Conservation (phyloP, 2,329 filamentous ascomycete species). For the Colletotrichum orchidophilum region DNA sequence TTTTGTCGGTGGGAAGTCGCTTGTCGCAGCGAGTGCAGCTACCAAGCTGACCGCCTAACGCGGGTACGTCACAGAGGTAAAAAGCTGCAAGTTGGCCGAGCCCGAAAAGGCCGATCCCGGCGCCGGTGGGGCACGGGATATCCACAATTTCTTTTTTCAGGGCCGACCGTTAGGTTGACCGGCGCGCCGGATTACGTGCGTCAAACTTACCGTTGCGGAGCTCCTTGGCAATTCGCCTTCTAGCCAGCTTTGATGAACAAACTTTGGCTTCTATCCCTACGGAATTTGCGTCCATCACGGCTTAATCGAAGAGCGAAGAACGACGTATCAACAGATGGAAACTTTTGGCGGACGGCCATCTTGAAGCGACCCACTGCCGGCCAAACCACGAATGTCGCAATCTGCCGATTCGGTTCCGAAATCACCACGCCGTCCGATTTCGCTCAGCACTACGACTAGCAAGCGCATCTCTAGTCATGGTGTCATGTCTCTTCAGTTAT, state of each 20-base stretch:
- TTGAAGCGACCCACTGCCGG: neutral
- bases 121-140: neutral
- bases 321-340: neutral
- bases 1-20: neutral
- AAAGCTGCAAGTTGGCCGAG: neutral
- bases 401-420: constrained; percentile 29
- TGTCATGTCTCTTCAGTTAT: neutral
- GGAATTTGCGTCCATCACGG: neutral
- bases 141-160: neutral
- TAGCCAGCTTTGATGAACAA: neutral
- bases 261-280: neutral
- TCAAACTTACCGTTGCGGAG: neutral
- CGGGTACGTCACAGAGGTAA: neutral
- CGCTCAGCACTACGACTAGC: neutral
- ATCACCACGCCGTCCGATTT: neutral
- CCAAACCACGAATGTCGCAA: neutral
- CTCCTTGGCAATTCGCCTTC: neutral
- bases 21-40: neutral
- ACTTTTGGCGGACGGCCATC: neutral
- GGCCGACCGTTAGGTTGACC: neutral
- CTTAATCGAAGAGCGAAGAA: neutral
- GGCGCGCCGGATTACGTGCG: neutral
- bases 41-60: neutral
- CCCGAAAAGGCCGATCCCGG: constrained; percentile 21
- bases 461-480: neutral